Evolutionary conservation across 2,329 filamentous ascomycete genomes (phyloP).

Genomic region (Apiospora pterosperma): DNA sequence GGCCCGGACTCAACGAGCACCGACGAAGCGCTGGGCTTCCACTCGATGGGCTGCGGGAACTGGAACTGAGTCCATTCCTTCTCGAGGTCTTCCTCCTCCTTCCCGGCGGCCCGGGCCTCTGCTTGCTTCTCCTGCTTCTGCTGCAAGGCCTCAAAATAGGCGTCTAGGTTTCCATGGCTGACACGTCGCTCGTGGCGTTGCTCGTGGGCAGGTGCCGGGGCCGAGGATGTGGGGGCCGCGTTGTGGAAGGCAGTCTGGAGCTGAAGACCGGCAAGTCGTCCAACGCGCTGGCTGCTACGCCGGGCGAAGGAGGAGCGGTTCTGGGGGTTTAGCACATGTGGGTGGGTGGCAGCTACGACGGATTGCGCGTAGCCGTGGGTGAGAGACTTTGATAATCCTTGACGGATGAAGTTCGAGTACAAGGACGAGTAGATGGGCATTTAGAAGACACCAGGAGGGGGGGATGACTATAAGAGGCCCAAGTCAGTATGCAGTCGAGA

Average conservation of each 20-base stretch:
- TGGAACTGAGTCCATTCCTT: slow-evolving; percentile 91
- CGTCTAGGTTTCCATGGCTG: slow-evolving; percentile 69
- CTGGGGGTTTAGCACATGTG: slow-evolving; percentile 71
- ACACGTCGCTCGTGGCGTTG: slow-evolving; percentile 49
- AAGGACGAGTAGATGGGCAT: slow-evolving; percentile 76
- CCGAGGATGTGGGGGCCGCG: slow-evolving; percentile 45
- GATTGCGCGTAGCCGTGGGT: slow-evolving; percentile 98
- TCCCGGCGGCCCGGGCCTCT: slow-evolving; percentile 41
- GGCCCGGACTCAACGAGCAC: slow-evolving; percentile 47
- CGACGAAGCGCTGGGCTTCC: slow-evolving; percentile 64
- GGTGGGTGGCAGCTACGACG: slow-evolving; percentile 89
- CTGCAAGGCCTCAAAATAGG: slow-evolving; percentile 89
- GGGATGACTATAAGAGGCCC: slow-evolving; percentile 42
- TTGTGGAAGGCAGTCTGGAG: slow-evolving; percentile 76
- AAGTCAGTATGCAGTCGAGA: not conserved
- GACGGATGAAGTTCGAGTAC: slow-evolving; percentile 84
- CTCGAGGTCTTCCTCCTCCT: slow-evolving; percentile 52
- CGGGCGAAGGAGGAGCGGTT: slow-evolving; percentile 61
- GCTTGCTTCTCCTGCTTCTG: slow-evolving; percentile 45
- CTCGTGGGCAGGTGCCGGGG: slow-evolving; percentile 48
- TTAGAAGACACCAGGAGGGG: slow-evolving; percentile 72
- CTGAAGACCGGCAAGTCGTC: slow-evolving; percentile 58
- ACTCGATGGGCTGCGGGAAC: slow-evolving; percentile 83
- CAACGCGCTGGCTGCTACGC: slow-evolving; percentile 52
- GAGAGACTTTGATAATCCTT: slow-evolving; percentile 94